A percentile compares a stretch with the other conserved stretches of the same genome.
phyloP scores from a whole-genome alignment of 2,329 filamentous ascomycete species.

The Achaetomium macrosporum region DNA sequence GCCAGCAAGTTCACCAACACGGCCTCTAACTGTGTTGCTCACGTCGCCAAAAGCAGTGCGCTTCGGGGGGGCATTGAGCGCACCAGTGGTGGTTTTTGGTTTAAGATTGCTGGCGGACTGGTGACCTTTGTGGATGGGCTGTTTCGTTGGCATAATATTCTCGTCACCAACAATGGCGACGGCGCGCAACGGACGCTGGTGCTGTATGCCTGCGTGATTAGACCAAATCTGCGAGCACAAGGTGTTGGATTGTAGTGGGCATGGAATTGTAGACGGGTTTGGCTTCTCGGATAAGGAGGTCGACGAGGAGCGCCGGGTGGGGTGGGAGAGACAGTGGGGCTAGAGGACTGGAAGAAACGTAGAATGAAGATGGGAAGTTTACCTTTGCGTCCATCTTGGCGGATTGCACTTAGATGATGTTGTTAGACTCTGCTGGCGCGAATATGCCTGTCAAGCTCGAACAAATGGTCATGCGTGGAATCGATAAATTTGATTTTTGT shows the following conservation, averaged over 20 bases:
- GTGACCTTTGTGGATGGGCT: constrained; percentile 68
- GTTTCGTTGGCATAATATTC: constrained; percentile 55
- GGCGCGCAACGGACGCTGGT: constrained; percentile 58
- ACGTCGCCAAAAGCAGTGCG: constrained; percentile 77
- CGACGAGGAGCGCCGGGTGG: not conserved
- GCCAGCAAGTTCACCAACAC: constrained; percentile 25
- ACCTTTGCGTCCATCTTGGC: constrained; percentile 38
- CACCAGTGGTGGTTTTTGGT: constrained; percentile 43
- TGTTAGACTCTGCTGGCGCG: constrained; percentile 13
- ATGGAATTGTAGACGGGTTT: not conserved
- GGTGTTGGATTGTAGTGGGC: not conserved
- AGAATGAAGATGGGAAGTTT: constrained; percentile 18
- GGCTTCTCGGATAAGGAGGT: not conserved
- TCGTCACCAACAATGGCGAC: constrained; percentile 59
- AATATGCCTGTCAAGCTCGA: constrained; percentile 3
- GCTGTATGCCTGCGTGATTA: constrained; percentile 41
- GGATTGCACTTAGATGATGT: constrained; percentile 8
- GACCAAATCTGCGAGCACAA: constrained; percentile 5
- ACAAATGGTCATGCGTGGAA: constrained; percentile 4
- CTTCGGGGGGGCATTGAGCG: constrained; percentile 61
- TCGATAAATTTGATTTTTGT: not conserved
- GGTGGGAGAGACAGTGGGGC: not conserved
- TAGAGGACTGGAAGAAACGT: not conserved
- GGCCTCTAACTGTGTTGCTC: constrained; percentile 57
- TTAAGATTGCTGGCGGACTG: constrained; percentile 68